Conservation (phyloP, 257 asterid species). For the Lantana camara region DNA sequence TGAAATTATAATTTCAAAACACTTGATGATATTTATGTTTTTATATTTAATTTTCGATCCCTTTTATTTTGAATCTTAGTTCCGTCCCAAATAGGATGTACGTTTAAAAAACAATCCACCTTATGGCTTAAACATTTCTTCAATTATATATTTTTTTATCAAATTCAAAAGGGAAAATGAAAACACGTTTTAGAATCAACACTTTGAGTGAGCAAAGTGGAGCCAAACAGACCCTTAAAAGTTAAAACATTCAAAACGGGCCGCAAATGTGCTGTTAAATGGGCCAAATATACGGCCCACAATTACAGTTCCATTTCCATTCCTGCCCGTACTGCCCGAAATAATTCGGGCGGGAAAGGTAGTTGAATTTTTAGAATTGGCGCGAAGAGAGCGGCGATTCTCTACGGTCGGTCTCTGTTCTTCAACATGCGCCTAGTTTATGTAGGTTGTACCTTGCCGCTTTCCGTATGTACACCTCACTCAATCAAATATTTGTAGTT, state of each 20-base stretch:
- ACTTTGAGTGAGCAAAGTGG: not conserved
- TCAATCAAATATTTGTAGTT: not conserved
- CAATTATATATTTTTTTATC: too few relatives aligned
- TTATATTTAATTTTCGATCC: too few relatives aligned
- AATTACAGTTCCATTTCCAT: slow-evolving; percentile 26
- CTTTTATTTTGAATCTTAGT: too few relatives aligned
- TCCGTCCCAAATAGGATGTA: too few relatives aligned
- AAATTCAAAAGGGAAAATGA: too few relatives aligned
- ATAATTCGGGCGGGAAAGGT: slow-evolving; percentile 21
- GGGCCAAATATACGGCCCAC: slow-evolving; percentile 22
- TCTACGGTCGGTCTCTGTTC: slow-evolving; percentile 6
- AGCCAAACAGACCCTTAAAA: not conserved
- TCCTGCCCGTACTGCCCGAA: slow-evolving; percentile 37
- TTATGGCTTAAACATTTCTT: too few relatives aligned
- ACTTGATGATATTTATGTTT: too few relatives aligned
- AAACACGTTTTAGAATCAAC: too few relatives aligned
- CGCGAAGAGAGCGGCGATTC: slow-evolving; percentile 30
- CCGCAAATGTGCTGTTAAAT: not conserved
- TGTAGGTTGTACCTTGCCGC: too few relatives aligned
- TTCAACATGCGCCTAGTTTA: slow-evolving; percentile 8
- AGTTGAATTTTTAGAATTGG: slow-evolving; percentile 9
- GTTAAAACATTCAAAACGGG: not conserved
- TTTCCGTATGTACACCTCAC: not conserved
- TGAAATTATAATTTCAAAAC: too few relatives aligned
- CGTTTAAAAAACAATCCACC: too few relatives aligned